A percentile compares a stretch with the other conserved stretches of the same genome.
These are phyloP conservation scores for Scleroderma bovista DNA, from an alignment of 768 basidiomycete genomes.

Conservation along the genomic window DNA sequence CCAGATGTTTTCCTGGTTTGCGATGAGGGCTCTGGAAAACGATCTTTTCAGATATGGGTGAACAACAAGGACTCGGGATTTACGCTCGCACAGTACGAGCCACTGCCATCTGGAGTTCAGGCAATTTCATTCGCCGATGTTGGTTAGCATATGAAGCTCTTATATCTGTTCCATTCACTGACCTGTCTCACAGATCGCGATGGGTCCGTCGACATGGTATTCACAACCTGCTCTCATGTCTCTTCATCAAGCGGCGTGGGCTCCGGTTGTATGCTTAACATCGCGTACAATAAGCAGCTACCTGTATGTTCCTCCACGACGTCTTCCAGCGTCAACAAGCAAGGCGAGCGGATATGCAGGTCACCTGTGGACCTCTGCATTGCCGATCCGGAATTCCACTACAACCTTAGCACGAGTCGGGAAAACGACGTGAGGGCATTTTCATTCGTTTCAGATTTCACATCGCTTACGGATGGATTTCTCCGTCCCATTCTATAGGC, in stretches of 20 bases:
- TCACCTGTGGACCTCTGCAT: constrained; percentile 76
- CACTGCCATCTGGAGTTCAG: constrained; percentile 72
- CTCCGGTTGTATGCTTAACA: constrained; percentile 74
- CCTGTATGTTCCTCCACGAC: constrained; percentile 65
- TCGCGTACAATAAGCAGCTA: constrained; percentile 91
- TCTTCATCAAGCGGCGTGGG: constrained; percentile 68
- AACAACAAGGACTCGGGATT: constrained; percentile 80
- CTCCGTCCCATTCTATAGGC: constrained; percentile 35
- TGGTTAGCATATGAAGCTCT: constrained; percentile 41
- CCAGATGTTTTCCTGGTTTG: constrained; percentile 89
- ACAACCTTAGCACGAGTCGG: constrained; percentile 50
- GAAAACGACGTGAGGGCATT: constrained; percentile 47
- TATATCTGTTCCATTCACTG: background rate
- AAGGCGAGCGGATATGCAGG: constrained; percentile 58
- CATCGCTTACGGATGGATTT: background rate
- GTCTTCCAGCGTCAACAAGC: constrained; percentile 39
- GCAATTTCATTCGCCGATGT: constrained; percentile 87
- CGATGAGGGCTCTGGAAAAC: constrained; percentile 50
- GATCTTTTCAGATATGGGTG: constrained; percentile 87
- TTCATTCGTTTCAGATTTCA: background rate
- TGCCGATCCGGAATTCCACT: constrained; percentile 75
- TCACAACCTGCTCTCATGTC: constrained; percentile 76
- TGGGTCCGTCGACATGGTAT: constrained; percentile 93
- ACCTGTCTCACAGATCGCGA: constrained; percentile 64
- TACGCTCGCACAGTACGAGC: constrained; percentile 56